Evolutionary conservation across 371 early-diverging fungal genomes (phyloP).

Genomic region (Actinomortierella wolfii): DNA sequence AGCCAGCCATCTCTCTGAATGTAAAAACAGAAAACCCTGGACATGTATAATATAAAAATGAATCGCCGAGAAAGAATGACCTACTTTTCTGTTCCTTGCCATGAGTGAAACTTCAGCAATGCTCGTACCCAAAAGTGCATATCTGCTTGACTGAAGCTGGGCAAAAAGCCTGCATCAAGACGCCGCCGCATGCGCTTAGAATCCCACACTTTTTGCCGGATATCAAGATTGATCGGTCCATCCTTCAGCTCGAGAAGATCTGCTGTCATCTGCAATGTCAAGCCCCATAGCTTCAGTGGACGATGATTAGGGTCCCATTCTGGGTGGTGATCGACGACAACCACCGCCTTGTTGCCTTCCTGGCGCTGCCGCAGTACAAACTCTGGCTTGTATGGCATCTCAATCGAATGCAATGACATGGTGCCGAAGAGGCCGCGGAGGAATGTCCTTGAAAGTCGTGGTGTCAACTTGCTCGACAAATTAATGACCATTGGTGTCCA

Average conservation of each 20-base stretch:
- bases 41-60: too few relatives aligned
- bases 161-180: slow-evolving; percentile 36
- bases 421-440: slow-evolving; percentile 37
- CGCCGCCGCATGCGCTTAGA: slow-evolving; percentile 38
- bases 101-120: slow-evolving; percentile 41
- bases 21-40: too few relatives aligned
- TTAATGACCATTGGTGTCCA: slow-evolving; percentile 43
- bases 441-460: slow-evolving; percentile 40
- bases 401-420: slow-evolving; percentile 37
- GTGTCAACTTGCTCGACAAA: slow-evolving; percentile 47
- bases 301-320: slow-evolving; percentile 42
- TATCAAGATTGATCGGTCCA: slow-evolving; percentile 36
- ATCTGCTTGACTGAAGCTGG: slow-evolving; percentile 29
- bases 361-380: slow-evolving; percentile 23
- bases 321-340: slow-evolving; percentile 50
- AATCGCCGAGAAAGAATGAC: too few relatives aligned
- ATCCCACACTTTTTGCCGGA: slow-evolving; percentile 43
- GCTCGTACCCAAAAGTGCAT: slow-evolving; percentile 46
- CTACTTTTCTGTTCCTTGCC: slow-evolving; percentile 45
- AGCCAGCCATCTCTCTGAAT: neutral
- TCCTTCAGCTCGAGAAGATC: slow-evolving; percentile 58
- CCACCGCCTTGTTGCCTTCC: slow-evolving; percentile 17
- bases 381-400: slow-evolving; percentile 43
- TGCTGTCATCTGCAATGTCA: slow-evolving; percentile 69
- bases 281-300: slow-evolving; percentile 64